Evolutionary conservation across 139 green algal species (phyloP), one percentile per base, ranked within the genome.

Genomic region (Bryopsis sp.): DNA sequence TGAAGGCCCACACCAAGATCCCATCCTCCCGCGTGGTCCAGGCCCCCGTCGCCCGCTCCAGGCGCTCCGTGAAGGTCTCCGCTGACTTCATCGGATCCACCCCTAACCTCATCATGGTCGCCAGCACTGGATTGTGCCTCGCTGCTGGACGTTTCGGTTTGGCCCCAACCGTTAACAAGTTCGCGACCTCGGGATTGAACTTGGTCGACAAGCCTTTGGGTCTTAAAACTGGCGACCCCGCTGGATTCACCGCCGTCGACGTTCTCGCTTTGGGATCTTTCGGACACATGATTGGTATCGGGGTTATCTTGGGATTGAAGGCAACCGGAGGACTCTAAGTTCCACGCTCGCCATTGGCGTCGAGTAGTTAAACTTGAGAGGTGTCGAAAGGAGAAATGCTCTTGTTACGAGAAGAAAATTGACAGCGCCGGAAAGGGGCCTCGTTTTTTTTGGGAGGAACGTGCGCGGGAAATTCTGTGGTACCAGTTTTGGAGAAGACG

Each of bases 61-160:
- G 62, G 8, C 62, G 37, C 19, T 5, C 62, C 8, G 15, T 69
- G 8, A 69, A 34, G 24, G 54, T 36, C 11, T 57, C 37, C 60
- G 74, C 61, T 47, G 83, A 74, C 72, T 93, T 86, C 79, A 79
- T 93, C 28, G 87, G 87, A 63, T 87, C 78, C 43, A 69, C 72
- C 68, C 85, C 81, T 70, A 93, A 93, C 79, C 62, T 91, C 72
- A 97, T 97, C 78, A 90, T 97, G 82, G 73, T 96, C 29, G 83
- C 81, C 15, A 91, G 79, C 75, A 96, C 87, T 57, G 72, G 79
- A 29, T 46, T 84, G 2, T 88, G 75, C 79, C 77, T 97, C 54
- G 74, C 82, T 32, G 90, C 92, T 34, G 91, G 86, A 74, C 84
- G 91, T 65, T 94, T 97, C 60, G 92, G 92, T 67, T 78, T 97